Base-by-base conservation (phyloP, 1,139 yeast genomes). In the Candida sp. region DNA sequence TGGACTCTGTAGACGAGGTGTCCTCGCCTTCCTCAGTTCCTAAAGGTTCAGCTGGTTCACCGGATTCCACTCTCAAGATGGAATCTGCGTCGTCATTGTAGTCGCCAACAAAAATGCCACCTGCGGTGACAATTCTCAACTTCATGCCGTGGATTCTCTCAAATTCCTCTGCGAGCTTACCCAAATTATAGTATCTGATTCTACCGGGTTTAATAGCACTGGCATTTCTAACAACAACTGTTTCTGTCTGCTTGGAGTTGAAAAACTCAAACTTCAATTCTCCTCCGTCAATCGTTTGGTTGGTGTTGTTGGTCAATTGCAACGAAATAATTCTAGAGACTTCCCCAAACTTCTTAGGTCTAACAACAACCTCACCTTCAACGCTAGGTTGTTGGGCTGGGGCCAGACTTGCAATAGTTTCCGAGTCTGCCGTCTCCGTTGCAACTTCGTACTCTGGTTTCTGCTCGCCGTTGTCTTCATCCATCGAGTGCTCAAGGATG, bases 171-270 rank as follows among this genome's bases (percentile, higher is more conserved):
- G 49, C 50, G 7, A 56, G 37, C 12, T 62, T 58, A 25, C 60
- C 69, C 49, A 71, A 63, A 50, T 70, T 70, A 53, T 66, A 72
- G 49, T 63, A 66, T 49, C 69, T 69, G 37, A 65, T 63, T 55
- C 68, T 71, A 7, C 66, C 66, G 6, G 70, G 65, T 46, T 58
- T 64, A 45, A 73, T 63, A 17, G 63, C 59, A 46, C 61, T 64
- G 2, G 74, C 70, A 51, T 65, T 65, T 47, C 61, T 70, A 27
- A 72, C 69, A 22, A 56, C 42, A 28, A 70, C 60, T 6, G 57
- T 45, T 33, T 66, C 66, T 12, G 52, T 51, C 22, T 54, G 47
- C 7, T 49, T 49, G 2, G 49, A 54, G 42, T 59, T 56, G 48
- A 48, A 56, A 54, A 73, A 71, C 48, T 63, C 67, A 50, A 69